Percentiles rank a stretch among this genome's conserved stretches.
phyloP scores from a whole-genome alignment of 2,329 filamentous ascomycete genomes.

The Nectriaceae sp. region DNA sequence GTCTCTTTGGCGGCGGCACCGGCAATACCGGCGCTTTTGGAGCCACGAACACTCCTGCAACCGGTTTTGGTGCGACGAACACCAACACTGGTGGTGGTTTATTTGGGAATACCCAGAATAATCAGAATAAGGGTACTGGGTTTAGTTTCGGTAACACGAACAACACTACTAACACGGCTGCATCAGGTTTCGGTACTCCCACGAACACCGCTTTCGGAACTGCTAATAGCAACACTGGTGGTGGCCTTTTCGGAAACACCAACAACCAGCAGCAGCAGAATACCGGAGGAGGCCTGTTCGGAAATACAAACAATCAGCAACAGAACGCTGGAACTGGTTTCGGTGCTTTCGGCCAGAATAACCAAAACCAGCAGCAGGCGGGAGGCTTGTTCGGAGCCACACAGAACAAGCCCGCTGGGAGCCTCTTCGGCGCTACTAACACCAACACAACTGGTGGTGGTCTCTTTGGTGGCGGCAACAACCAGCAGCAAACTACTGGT shows the following conservation, averaged over 20 bases:
- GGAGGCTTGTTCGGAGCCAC: conserved; percentile 48
- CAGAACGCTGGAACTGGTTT: conserved; percentile 27
- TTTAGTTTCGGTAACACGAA: conserved; percentile 45
- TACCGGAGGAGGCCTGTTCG: conserved; percentile 49
- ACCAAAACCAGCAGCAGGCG: conserved; percentile 33
- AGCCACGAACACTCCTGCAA: conserved; percentile 30
- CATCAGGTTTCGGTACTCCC: conserved; percentile 32
- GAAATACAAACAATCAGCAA: conserved; percentile 31
- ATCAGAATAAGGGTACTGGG: conserved; percentile 39
- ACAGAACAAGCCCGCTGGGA: conserved; percentile 41
- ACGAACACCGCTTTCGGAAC: conserved; percentile 30
- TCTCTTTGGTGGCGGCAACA: conserved; percentile 44
- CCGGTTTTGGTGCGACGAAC: conserved; percentile 44
- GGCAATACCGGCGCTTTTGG: conserved; percentile 41
- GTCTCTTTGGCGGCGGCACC: conserved; percentile 29
- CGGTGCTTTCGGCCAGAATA: conserved; percentile 40
- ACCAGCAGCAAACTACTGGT: conserved; percentile 40
- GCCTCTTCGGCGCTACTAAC: conserved; percentile 28
- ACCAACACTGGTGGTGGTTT: conserved; percentile 37
- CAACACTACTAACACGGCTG: conserved; percentile 21
- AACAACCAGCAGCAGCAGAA: conserved; percentile 35
- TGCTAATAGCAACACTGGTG: conserved; percentile 25
- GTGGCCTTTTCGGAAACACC: conserved; percentile 45
- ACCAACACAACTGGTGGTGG: conserved; percentile 35
- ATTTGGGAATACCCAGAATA: conserved; percentile 40